Conservation (phyloP, 768 basidiomycete species). For the Nidularia pulvinata region DNA sequence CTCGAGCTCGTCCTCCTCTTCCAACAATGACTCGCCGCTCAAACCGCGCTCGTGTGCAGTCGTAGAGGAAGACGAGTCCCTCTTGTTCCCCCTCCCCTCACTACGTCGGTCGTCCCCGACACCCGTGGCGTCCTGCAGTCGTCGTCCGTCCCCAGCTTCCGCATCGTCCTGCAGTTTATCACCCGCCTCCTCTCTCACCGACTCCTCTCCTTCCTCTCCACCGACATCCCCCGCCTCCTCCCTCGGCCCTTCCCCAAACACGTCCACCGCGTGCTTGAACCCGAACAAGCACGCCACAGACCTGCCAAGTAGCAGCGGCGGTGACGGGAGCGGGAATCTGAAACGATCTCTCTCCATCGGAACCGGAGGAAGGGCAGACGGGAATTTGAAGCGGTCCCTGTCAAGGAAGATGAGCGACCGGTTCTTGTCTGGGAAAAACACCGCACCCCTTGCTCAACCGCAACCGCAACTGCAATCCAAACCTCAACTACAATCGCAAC, state of each 20-base stretch:
- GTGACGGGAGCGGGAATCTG: conserved; percentile 1
- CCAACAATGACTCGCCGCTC: conserved; percentile 2
- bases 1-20: conserved; percentile 5
- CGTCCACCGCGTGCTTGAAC: conserved; percentile 19
- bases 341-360: conserved; percentile 10
- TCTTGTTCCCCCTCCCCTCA: conserved; percentile 55
- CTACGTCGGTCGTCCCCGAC: conserved; percentile 11
- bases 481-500: no score
- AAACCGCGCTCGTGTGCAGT: conserved; percentile 32
- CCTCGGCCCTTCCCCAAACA: conserved; percentile 31
- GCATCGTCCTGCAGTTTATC: conserved; percentile 25
- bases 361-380: background rate
- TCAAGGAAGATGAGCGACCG: background rate
- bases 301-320: background rate
- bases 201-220: conserved; percentile 13
- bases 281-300: no score
- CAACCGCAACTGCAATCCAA: no score
- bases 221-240: conserved; percentile 24
- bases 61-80: conserved; percentile 55
- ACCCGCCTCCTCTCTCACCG: conserved; percentile 3
- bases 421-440: background rate
- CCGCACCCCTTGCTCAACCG: background rate
- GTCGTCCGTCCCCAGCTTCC: conserved; percentile 30
- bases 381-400: background rate
- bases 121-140: conserved; percentile 12